Percentiles rank a stretch among this genome's conserved stretches.
phyloP scores from a whole-genome alignment of 2,329 filamentous ascomycete genomes.

The Lasiodiplodia theobromae region DNA sequence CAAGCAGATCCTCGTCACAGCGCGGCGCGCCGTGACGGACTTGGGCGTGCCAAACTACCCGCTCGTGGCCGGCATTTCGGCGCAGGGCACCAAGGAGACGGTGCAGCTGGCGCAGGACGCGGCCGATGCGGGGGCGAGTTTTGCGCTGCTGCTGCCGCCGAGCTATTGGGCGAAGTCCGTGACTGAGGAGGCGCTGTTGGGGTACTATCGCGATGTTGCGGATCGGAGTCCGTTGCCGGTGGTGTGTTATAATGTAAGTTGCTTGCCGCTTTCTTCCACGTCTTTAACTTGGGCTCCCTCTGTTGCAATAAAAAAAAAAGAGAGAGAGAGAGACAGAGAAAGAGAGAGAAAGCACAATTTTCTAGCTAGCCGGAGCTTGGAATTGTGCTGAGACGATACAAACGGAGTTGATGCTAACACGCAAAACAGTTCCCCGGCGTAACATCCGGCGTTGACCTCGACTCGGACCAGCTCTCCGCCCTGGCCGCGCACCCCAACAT shows the following conservation, averaged over 20 bases:
- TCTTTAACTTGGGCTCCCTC: too few relatives aligned
- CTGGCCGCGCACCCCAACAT: conserved; percentile 64
- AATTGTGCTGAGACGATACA: too few relatives aligned
- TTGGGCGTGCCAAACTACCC: conserved; percentile 47
- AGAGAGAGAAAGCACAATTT: too few relatives aligned
- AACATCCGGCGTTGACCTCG: conserved; percentile 72
- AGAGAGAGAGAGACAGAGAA: too few relatives aligned
- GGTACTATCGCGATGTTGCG: conserved; percentile 49
- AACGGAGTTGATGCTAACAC: too few relatives aligned
- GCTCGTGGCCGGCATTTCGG: conserved; percentile 56
- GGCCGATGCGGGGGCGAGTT: conserved; percentile 48
- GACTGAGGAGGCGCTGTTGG: conserved; percentile 43
- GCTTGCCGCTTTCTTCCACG: neutral
- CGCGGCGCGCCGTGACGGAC: conserved; percentile 49
- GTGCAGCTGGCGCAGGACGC: conserved; percentile 49
- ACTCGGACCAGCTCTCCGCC: conserved; percentile 66
- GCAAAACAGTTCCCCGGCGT: conserved; percentile 64
- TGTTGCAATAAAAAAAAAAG: too few relatives aligned
- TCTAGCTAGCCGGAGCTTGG: too few relatives aligned
- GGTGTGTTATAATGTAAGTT: conserved; percentile 40
- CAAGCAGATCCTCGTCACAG: conserved; percentile 50
- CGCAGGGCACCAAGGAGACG: conserved; percentile 46
- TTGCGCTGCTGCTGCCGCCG: conserved; percentile 49
- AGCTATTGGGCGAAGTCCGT: conserved; percentile 52
- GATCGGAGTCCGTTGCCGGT: conserved; percentile 42